Evolutionary conservation across 1,284 basidiomycete species (phyloP), one percentile per base, ranked within the genome.

Genomic region (Moniliophthora roreri): DNA sequence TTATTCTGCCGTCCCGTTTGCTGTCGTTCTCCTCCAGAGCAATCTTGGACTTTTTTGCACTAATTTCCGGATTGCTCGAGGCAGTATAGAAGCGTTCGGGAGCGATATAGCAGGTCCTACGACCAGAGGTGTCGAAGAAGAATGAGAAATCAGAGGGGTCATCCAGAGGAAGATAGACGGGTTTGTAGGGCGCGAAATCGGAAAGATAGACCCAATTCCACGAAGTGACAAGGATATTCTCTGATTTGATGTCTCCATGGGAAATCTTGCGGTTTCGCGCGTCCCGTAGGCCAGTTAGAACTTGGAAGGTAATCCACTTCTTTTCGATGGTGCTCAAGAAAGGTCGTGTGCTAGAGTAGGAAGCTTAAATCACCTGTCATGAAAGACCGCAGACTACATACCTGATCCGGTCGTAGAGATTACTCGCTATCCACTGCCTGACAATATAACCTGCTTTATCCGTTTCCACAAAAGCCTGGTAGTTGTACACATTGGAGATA

Each of bases 111-210:
- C 96, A 99, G 2, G 93, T 96, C 4, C 97, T 80, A 8, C 93
- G 79, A 0, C 91, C 93, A 8, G 93, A 95, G 1, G 94, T 96
- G 69, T 99, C 97, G 69, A 96, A 99, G 80, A 90, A 99, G 77
- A 95, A 97, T 4, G 94, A 95, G 69, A 98, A 99, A 72, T 98
- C 95, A 4, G 95, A 87, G 0, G 97, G 97, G 65, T 99, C 96
- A 65, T 99, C 94, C 37, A 98, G 82, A 0, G 97, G 97, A 6
- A 99, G 83, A 65, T 85, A 94, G 0, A 94, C 95, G 0, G 95
- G 97, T 69, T 99, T 99, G 81, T 94, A 96, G 0, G 94, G 91
- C 0, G 96, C 93, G 68, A 99, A 98, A 73, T 99, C 97, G 46
- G 95, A 94, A 40, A 99, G 78, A 65, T 95, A 95, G 16, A 98